phyloP scores from a whole-genome alignment of 2,329 filamentous ascomycete genomes.

The Diaporthe sp. region DNA sequence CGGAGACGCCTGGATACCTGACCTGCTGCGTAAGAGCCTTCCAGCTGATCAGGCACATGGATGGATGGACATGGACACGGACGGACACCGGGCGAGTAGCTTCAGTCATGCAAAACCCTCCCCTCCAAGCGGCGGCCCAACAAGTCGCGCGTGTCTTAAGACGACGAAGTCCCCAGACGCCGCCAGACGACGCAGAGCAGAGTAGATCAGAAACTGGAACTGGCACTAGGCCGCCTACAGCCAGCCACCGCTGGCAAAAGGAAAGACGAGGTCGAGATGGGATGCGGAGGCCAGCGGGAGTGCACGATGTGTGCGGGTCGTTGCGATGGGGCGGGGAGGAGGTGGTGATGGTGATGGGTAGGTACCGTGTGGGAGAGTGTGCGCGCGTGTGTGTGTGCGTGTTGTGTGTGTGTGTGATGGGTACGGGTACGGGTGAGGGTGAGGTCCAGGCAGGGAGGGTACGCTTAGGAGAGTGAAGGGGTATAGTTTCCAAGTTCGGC shows the following conservation, averaged over 20 bases:
- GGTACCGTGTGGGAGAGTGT: not conserved
- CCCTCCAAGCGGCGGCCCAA: constrained; percentile 37
- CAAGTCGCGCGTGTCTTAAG: constrained; percentile 31
- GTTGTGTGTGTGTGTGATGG: not conserved
- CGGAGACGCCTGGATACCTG: constrained; percentile 39
- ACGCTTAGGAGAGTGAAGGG: constrained; percentile 35
- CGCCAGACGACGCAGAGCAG: constrained; percentile 6
- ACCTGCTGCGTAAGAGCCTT: constrained; percentile 37
- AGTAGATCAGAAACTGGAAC: constrained; percentile 15
- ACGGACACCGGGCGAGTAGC: constrained; percentile 34
- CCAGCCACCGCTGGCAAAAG: constrained; percentile 24
- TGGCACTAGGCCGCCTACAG: constrained; percentile 25
- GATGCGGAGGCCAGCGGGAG: constrained; percentile 25
- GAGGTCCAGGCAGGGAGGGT: constrained; percentile 39
- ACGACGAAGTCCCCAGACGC: constrained; percentile 26
- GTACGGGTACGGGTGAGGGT: constrained; percentile 11
- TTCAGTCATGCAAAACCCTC: constrained; percentile 37
- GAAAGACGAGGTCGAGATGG: constrained; percentile 31
- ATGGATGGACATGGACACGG: constrained; percentile 37
- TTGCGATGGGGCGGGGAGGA: constrained; percentile 6
- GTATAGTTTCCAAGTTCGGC: constrained; percentile 37
- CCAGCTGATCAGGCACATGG: constrained; percentile 39
- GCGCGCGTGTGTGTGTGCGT: not conserved
- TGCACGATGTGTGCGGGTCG: constrained; percentile 26
- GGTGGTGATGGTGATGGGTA: constrained; percentile 21